These are phyloP conservation scores for Backusella circina DNA, from an alignment of 192 early-diverging fungal species.

Conservation along the genomic window DNA sequence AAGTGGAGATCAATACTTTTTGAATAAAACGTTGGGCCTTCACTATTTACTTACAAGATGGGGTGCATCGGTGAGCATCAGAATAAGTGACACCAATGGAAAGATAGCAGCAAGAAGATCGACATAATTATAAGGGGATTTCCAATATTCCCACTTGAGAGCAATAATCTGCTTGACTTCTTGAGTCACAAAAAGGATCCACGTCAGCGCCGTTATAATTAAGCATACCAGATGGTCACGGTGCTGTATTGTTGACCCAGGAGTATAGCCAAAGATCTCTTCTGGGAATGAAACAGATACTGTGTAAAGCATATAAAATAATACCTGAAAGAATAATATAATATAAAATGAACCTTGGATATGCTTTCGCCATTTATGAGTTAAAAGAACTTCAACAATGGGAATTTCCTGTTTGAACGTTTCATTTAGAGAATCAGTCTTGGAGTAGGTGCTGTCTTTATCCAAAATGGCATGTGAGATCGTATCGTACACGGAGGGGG, in stretches of 20 bases:
- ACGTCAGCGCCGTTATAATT: not conserved
- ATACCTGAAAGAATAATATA: not conserved
- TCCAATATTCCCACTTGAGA: not conserved
- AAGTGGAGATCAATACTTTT: too few relatives aligned
- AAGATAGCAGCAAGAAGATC: not conserved
- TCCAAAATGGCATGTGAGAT: not conserved
- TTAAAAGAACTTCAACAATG: conserved; percentile 9
- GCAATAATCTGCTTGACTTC: not conserved
- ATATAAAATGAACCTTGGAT: not conserved
- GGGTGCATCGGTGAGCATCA: not conserved
- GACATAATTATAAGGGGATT: conserved; percentile 1
- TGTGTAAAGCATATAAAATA: conserved; percentile 1
- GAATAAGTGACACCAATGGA: not conserved
- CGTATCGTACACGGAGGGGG: not conserved
- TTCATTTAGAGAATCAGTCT: not conserved
- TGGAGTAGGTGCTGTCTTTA: not conserved
- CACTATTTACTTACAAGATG: not conserved
- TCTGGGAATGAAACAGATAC: not conserved
- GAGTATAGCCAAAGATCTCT: not conserved
- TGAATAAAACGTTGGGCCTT: too few relatives aligned
- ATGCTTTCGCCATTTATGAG: not conserved
- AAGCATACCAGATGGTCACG: not conserved
- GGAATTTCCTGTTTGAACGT: not conserved
- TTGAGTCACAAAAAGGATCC: not conserved
- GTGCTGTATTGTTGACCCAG: not conserved